phyloP scores from a whole-genome alignment of 495 filamentous ascomycete genomes.

The Penicillium alfredii region DNA sequence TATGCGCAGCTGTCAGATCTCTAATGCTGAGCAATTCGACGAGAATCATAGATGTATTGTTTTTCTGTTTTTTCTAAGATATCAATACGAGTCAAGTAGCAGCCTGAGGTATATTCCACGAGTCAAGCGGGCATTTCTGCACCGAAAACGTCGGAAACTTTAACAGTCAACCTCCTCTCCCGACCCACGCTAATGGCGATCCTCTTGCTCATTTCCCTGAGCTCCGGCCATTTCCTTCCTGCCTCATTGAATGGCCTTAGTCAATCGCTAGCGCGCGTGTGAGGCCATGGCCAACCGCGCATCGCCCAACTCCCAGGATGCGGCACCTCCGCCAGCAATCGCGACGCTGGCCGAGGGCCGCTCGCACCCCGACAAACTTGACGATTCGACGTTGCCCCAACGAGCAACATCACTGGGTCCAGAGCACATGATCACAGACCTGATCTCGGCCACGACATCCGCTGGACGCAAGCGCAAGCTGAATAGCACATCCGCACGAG shows the following conservation, averaged over 20 bases:
- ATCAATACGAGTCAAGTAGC: no score
- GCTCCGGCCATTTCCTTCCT: background rate
- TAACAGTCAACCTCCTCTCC: constrained; percentile 3
- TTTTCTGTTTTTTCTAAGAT: no score
- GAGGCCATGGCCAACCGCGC: constrained; percentile 40
- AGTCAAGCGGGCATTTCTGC: no score
- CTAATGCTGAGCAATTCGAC: no score
- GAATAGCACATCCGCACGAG: constrained; percentile 52
- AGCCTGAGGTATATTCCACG: no score
- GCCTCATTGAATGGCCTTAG: constrained; percentile 27
- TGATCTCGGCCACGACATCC: constrained; percentile 15
- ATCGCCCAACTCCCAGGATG: no score
- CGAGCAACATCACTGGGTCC: constrained; percentile 26
- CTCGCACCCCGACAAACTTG: constrained; percentile 24
- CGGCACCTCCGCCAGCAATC: constrained; percentile 25
- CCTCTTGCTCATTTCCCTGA: constrained; percentile 1
- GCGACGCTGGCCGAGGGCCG: constrained; percentile 10
- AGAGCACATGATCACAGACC: no score
- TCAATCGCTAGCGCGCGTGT: constrained; percentile 23
- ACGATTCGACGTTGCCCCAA: constrained; percentile 29
- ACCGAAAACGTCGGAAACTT: no score
- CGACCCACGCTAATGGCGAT: constrained; percentile 1
- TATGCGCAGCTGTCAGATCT: no score
- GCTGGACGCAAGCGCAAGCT: constrained; percentile 45
- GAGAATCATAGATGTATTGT: no score